phyloP scores from a whole-genome alignment of 306 rosid genomes.

The Rubus parviflorus region DNA sequence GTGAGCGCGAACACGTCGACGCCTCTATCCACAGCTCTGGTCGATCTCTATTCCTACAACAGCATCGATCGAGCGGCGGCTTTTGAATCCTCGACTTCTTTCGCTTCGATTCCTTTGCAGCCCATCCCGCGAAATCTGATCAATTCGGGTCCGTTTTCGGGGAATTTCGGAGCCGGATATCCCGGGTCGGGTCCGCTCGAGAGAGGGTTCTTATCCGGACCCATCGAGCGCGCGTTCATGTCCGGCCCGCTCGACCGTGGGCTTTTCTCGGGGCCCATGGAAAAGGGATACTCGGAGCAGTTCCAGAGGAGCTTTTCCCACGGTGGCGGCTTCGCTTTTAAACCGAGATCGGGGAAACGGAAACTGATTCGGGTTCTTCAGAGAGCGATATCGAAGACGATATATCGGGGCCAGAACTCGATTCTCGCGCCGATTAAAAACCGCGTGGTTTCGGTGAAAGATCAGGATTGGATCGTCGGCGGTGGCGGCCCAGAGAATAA shows the following conservation, averaged over 20 bases:
- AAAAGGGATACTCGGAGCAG: constrained; percentile 54
- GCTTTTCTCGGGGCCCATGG: constrained; percentile 84
- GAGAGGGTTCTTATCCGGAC: constrained; percentile 90
- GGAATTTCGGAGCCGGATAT: constrained; percentile 38
- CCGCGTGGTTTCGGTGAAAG: constrained; percentile 43
- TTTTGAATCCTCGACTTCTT: constrained; percentile 86
- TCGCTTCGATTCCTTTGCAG: constrained; percentile 90
- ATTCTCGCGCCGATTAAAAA: constrained; percentile 71
- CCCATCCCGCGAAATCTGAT: constrained; percentile 67
- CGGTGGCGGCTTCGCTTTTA: constrained; percentile 47
- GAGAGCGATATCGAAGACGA: constrained; percentile 72
- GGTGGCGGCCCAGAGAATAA: constrained; percentile 22
- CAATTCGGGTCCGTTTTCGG: constrained; percentile 74
- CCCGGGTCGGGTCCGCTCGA: constrained; percentile 82
- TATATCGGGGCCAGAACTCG: constrained; percentile 70
- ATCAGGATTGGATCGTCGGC: constrained; percentile 67
- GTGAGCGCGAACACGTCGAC: constrained; percentile 97
- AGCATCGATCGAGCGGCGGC: constrained; percentile 86
- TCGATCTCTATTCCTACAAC: constrained; percentile 73
- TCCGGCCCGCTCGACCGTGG: constrained; percentile 96
- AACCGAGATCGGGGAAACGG: constrained; percentile 55
- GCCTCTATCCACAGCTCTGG: constrained; percentile 76
- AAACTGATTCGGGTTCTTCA: constrained; percentile 56
- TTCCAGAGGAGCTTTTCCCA: constrained; percentile 87
- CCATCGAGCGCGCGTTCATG: constrained; percentile 95